phyloP scores from a whole-genome alignment of 2,329 filamentous ascomycete genomes.

The Raffaelea albimanens region DNA sequence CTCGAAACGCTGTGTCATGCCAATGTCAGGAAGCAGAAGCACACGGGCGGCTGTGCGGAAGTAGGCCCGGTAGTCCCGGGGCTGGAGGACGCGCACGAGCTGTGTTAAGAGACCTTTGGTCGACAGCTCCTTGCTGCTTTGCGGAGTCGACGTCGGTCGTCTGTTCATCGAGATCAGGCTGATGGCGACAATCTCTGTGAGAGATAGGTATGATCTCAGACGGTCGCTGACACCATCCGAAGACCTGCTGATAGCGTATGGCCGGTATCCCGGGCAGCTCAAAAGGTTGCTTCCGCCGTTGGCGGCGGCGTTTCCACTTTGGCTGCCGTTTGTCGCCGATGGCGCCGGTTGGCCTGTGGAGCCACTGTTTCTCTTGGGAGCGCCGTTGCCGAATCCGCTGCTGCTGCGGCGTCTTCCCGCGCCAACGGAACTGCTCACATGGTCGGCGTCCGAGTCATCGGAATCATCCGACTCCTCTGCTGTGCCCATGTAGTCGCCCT shows the following conservation, averaged over 20 bases:
- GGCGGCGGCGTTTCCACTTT: not conserved
- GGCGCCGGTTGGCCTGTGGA: too few species aligned
- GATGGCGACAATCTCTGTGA: not conserved
- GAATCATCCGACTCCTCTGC: slow-evolving; percentile 3
- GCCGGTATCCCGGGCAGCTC: not conserved
- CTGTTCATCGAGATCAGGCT: not conserved
- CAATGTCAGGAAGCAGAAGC: slow-evolving; percentile 10
- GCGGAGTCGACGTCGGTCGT: not conserved
- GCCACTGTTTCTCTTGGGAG: not conserved
- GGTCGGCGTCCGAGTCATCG: slow-evolving; percentile 6
- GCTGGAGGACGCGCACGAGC: slow-evolving; percentile 13
- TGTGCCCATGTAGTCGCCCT: slow-evolving; percentile 7
- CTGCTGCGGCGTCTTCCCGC: not conserved
- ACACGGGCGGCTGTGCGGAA: slow-evolving; percentile 14
- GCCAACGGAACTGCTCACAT: not conserved
- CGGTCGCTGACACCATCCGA: not conserved
- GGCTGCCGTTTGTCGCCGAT: not conserved
- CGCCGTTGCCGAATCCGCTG: not conserved
- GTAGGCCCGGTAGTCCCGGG: slow-evolving; percentile 14
- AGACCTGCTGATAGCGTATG: not conserved
- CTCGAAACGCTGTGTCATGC: slow-evolving; percentile 3
- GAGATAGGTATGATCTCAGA: not conserved
- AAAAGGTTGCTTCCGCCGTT: not conserved
- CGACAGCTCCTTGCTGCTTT: slow-evolving; percentile 5
- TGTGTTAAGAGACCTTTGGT: slow-evolving; percentile 9